Conservation (phyloP, 2,329 filamentous ascomycete species). For the Pestalotiopsis sp. region DNA sequence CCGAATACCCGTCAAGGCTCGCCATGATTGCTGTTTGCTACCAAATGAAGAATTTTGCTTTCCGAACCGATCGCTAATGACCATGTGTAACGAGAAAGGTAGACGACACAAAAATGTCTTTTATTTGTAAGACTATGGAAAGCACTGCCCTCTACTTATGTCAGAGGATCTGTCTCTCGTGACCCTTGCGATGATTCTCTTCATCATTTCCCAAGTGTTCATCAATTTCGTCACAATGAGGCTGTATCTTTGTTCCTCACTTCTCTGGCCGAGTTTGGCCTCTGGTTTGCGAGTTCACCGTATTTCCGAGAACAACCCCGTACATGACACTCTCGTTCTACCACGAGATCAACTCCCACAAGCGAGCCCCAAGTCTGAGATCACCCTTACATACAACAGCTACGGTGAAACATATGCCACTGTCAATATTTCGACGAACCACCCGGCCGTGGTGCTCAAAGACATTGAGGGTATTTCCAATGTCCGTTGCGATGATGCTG, state of each 20-base stretch:
- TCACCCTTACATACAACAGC: background rate
- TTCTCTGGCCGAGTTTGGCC: background rate
- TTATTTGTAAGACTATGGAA: background rate
- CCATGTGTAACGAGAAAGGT: background rate
- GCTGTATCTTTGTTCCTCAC: background rate
- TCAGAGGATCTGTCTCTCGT: background rate
- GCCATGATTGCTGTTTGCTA: background rate
- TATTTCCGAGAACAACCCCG: background rate
- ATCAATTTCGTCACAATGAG: background rate
- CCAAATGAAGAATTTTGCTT: background rate
- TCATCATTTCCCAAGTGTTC: background rate
- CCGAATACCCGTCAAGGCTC: background rate
- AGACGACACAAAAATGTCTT: background rate
- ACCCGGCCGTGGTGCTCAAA: background rate
- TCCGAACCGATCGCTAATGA: background rate
- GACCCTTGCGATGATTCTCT: background rate
- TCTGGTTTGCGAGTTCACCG: background rate
- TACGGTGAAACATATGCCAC: background rate
- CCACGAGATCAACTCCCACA: background rate
- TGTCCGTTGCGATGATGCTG: background rate
- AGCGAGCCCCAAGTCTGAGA: background rate
- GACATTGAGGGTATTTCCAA: slow-evolving; percentile 3
- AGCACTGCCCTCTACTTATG: background rate
- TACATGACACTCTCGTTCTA: background rate
- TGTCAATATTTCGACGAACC: background rate